Evolutionary conservation across 2,329 filamentous ascomycete genomes (phyloP), one percentile per base, ranked within the genome.

Genomic region (Macroventuria anomochaeta): DNA sequence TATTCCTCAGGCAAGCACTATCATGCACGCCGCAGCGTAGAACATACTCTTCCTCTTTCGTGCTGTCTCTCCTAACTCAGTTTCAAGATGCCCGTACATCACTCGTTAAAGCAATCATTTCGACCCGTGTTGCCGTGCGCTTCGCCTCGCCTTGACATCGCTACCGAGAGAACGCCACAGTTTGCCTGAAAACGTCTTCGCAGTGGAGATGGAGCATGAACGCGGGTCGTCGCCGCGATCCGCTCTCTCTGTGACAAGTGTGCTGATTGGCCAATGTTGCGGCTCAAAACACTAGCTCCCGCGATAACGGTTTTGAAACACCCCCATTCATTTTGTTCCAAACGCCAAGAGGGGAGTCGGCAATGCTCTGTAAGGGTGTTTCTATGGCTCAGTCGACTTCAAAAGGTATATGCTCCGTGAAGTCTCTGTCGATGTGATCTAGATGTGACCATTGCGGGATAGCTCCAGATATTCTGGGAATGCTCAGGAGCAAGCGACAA

Each of bases 201-300:
- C 11, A 8, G 20, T 40, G 37, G 42, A 41, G 26, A 33, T 11
- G 12, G 13, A 29, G 41, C 46, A 51, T 49, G 26, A 47, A 46
- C 20, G 17, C 21, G 28, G 33, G 26, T 31, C 33, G 23, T 39
- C 11, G 26, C 15, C 32, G 10, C 25, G 38, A 44, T 43, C 33
- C 39, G 39, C 29, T 46, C 10, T 18, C 11, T 13, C 15, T 25
- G 21, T 28, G 32, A 40, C 32, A 28, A 7, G 37, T 13, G 20
- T n/a, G 10, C 13, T 52, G 47, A 56, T 47, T 53, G 42, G 47
- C 17, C 15, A 7, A 20, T 33, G 32, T 33, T 42, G 38, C 21
- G 33, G 42, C 43, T 29, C 29, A 47, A 56, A 56, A 56, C 53
- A 31, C 38, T 56, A 48, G 48, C 13, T 52, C 47, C 53, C 48